phyloP scores from a whole-genome alignment of 305 asterid genomes.

The Fraxinus angustifolia region DNA sequence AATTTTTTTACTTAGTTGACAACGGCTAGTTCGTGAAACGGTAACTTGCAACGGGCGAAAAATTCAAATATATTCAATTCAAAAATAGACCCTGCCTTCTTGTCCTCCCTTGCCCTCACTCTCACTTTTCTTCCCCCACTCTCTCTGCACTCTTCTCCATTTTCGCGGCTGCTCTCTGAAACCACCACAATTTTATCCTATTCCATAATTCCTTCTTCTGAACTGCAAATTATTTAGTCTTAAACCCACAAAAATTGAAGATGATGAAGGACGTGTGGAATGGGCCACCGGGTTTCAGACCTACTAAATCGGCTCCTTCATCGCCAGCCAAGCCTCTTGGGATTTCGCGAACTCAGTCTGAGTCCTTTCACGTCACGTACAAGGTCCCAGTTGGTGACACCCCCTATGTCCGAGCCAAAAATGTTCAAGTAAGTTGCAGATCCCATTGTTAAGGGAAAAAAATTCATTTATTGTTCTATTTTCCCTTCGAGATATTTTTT shows the following conservation, averaged over 20 bases:
- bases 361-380: conserved; percentile 70
- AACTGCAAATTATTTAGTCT: not conserved
- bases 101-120: conserved; percentile 12
- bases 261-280: conserved; percentile 91
- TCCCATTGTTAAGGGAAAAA: not conserved
- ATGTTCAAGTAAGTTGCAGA: conserved; percentile 64
- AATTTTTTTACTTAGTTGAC: not conserved
- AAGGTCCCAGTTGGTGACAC: conserved; percentile 88
- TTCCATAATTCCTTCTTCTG: conserved; percentile 15
- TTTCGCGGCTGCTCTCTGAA: conserved; percentile 6
- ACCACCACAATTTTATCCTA: not conserved
- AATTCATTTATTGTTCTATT: not conserved
- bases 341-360: conserved; percentile 63
- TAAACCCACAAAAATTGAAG: conserved; percentile 4
- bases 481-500: not conserved
- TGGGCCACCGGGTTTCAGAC: conserved; percentile 82
- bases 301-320: conserved; percentile 81
- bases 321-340: conserved; percentile 90
- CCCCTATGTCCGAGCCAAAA: conserved; percentile 89
- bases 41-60: conserved; percentile 62
- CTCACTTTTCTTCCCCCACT: not conserved
- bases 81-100: conserved; percentile 33
- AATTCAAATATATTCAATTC: conserved; percentile 31
- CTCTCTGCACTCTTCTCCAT: not conserved
- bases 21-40: conserved; percentile 71